These are phyloP conservation scores for Casuarina equisetifolia DNA, from an alignment of 306 rosid genomes.

Conservation along the genomic window DNA sequence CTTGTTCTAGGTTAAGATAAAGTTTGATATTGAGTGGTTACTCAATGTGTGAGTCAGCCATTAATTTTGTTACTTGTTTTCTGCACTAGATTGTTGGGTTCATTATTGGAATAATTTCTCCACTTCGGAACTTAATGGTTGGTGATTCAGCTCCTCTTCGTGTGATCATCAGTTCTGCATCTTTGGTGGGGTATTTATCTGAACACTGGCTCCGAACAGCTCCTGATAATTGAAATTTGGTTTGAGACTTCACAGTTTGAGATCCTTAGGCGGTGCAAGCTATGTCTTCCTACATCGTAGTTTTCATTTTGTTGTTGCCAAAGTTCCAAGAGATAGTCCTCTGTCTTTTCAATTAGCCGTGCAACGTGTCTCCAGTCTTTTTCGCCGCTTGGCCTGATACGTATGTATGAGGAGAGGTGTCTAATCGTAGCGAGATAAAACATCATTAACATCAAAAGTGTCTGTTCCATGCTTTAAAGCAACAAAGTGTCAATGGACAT, in stretches of 20 bases:
- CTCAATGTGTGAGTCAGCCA: too few species aligned
- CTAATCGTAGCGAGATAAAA: not conserved
- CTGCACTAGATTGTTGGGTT: constrained; percentile 40
- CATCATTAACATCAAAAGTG: not conserved
- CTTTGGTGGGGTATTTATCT: constrained; percentile 43
- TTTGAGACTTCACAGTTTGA: not conserved
- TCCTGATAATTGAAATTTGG: not conserved
- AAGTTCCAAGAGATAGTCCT: not conserved
- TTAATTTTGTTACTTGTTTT: not conserved
- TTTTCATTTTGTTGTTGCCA: not conserved
- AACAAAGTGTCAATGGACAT: not conserved
- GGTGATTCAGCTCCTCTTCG: constrained; percentile 34
- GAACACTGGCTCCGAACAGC: not conserved
- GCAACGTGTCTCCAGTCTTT: not conserved
- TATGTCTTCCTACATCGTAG: not conserved
- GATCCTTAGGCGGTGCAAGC: not conserved
- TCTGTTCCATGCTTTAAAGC: not conserved
- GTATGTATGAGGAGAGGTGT: too few species aligned
- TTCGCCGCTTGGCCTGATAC: not conserved
- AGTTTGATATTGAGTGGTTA: too few species aligned
- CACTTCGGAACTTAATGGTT: constrained; percentile 24
- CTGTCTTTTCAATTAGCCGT: not conserved
- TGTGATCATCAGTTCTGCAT: constrained; percentile 34
- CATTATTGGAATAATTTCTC: constrained; percentile 36
- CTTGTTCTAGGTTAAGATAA: too few species aligned